These are phyloP conservation scores for Suhomyces guaymorum DNA, from an alignment of 1,139 yeast genomes.

Conservation along the genomic window DNA sequence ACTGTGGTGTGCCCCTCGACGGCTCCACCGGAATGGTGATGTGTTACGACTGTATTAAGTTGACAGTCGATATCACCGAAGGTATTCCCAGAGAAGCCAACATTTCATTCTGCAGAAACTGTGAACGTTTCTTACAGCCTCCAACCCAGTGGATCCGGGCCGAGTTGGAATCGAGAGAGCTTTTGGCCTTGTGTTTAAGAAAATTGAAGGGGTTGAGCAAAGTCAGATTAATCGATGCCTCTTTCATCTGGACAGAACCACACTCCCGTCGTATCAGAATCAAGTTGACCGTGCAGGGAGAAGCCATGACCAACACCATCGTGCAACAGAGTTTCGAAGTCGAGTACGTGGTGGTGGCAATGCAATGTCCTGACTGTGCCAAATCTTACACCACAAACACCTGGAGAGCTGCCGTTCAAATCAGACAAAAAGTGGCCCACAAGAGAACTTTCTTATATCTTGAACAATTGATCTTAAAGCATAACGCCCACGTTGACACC, in stretches of 20 bases:
- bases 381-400: slow-evolving; percentile 93
- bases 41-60: slow-evolving; percentile 96
- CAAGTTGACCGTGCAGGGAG: slow-evolving; percentile 94
- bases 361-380: slow-evolving; percentile 99
- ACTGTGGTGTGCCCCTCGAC: slow-evolving; percentile 98
- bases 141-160: slow-evolving; percentile 94
- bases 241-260: slow-evolving; percentile 98
- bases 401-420: slow-evolving; percentile 97
- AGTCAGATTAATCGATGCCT: slow-evolving; percentile 88
- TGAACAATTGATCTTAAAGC: slow-evolving; percentile 91
- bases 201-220: slow-evolving; percentile 85
- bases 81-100: slow-evolving; percentile 96
- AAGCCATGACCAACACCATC: slow-evolving; percentile 88
- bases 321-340: slow-evolving; percentile 95
- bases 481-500: slow-evolving; percentile 93
- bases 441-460: slow-evolving; percentile 92
- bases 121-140: slow-evolving; percentile 94
- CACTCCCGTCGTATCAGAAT: slow-evolving; percentile 93
- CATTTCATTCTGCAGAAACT: slow-evolving; percentile 91
- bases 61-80: slow-evolving; percentile 90
- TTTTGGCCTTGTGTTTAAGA: slow-evolving; percentile 85
- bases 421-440: slow-evolving; percentile 95
- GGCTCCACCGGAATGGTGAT: slow-evolving; percentile 91
- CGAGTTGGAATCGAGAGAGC: slow-evolving; percentile 87
- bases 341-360: slow-evolving; percentile 89